phyloP scores from a whole-genome alignment of 352 stramenopile species.

The Pythium aphanidermatum region DNA sequence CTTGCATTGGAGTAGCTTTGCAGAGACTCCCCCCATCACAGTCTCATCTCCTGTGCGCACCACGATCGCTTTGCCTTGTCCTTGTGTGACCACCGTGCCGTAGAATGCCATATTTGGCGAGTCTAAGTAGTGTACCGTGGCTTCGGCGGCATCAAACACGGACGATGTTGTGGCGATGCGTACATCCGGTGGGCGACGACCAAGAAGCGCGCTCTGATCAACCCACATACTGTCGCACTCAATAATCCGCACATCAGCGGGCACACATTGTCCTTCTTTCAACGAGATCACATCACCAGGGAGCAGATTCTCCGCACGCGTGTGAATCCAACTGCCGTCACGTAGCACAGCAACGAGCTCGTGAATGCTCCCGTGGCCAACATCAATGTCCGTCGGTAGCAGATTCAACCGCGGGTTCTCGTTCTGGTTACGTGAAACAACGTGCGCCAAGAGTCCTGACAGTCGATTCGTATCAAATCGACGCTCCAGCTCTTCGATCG shows the following conservation, averaged over 20 bases:
- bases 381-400: conserved; percentile 36
- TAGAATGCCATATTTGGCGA: conserved; percentile 50
- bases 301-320: conserved; percentile 44
- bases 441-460: conserved; percentile 21
- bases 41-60: conserved; percentile 40
- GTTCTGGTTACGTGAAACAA: conserved; percentile 23
- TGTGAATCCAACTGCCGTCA: conserved; percentile 51
- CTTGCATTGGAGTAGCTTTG: conserved; percentile 26
- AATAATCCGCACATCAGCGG: conserved; percentile 42
- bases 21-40: conserved; percentile 34
- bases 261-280: conserved; percentile 43
- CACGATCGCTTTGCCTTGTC: conserved; percentile 42
- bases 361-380: conserved; percentile 44
- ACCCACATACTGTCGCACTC: conserved; percentile 44
- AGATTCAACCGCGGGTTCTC: conserved; percentile 30
- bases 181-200: conserved; percentile 15
- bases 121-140: conserved; percentile 38
- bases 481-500: conserved; percentile 39
- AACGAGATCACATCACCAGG: conserved; percentile 41
- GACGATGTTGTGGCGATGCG: conserved; percentile 27
- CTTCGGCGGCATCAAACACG: conserved; percentile 36
- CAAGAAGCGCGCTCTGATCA: conserved; percentile 31
- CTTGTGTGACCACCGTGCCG: conserved; percentile 32
- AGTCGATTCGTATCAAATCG: conserved; percentile 29
- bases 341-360: conserved; percentile 50